These are phyloP conservation scores for Euphorbia neoarborescens DNA, from an alignment of 441 rosid genomes.

Conservation along the genomic window DNA sequence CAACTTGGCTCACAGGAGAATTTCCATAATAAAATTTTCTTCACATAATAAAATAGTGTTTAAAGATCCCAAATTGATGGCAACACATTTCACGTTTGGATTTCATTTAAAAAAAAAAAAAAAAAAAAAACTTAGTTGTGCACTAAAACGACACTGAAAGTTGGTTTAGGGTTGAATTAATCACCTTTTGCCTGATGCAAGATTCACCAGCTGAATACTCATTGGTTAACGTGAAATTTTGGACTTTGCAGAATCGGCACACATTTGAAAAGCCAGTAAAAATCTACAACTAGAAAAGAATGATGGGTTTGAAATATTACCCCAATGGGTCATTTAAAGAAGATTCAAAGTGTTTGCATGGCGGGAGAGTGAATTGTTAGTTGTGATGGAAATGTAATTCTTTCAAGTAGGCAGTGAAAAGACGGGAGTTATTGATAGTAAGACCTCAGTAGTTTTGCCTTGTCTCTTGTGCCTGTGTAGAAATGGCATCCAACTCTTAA, in stretches of 20 bases:
- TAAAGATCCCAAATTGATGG: no score
- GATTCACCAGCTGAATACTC: conserved; percentile 1
- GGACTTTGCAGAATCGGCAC: conserved; percentile 65
- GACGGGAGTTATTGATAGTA: conserved; percentile 13
- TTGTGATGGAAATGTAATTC: conserved; percentile 25
- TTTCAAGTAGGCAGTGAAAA: conserved; percentile 10
- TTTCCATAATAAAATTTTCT: neutral
- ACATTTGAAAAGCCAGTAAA: conserved; percentile 78
- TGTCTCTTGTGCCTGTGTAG: conserved; percentile 16
- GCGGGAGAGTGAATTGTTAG: conserved; percentile 10
- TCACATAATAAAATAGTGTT: no score
- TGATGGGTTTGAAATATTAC: conserved; percentile 13
- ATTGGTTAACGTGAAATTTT: neutral
- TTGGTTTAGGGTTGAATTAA: neutral
- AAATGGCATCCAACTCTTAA: conserved; percentile 16
- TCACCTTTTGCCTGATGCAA: neutral
- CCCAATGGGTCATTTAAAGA: neutral
- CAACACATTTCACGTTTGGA: no score
- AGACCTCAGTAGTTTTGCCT: conserved; percentile 21
- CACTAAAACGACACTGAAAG: neutral
- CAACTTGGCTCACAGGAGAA: neutral
- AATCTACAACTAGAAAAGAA: conserved; percentile 63
- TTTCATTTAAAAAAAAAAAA: no score
- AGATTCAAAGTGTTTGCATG: conserved; percentile 18
- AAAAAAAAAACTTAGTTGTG: no score